Conservation (phyloP, 2,329 filamentous ascomycete species). For the Hypoxylon sp. region DNA sequence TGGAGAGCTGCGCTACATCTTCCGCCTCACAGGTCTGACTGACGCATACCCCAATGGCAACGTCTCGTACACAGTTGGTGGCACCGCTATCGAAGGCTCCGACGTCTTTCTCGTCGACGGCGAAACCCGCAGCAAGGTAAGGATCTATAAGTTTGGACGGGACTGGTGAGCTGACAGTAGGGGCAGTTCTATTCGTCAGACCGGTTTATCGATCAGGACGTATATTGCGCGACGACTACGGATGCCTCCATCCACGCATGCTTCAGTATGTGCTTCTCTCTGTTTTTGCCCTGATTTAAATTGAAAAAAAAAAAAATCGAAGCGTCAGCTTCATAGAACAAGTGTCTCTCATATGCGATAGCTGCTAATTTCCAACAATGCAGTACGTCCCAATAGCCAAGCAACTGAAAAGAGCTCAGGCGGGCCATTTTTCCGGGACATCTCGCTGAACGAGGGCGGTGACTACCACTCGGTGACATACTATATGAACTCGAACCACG, state of each 20-base stretch:
- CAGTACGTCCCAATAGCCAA: slow-evolving; percentile 48
- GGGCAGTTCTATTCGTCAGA: slow-evolving; percentile 64
- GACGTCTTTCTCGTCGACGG: slow-evolving; percentile 58
- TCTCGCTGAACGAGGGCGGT: slow-evolving; percentile 63
- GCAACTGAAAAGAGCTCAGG: slow-evolving; percentile 65
- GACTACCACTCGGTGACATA: slow-evolving; percentile 62
- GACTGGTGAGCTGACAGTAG: neutral
- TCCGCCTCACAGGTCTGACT: slow-evolving; percentile 46
- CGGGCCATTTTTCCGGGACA: slow-evolving; percentile 64
- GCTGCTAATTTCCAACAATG: slow-evolving; percentile 1
- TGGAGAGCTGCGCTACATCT: slow-evolving; percentile 62
- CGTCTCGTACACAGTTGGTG: slow-evolving; percentile 57
- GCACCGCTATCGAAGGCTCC: slow-evolving; percentile 57
- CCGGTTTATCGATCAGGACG: slow-evolving; percentile 66
- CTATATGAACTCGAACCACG: slow-evolving; percentile 68
- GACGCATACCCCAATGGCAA: slow-evolving; percentile 52
- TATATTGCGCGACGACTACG: slow-evolving; percentile 57
- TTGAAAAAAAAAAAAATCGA: no score
- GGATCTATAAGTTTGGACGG: neutral
- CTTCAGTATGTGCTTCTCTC: slow-evolving; percentile 16
- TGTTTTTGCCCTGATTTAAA: neutral
- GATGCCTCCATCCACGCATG: slow-evolving; percentile 43
- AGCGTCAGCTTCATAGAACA: neutral
- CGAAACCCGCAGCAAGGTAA: slow-evolving; percentile 63
- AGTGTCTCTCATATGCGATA: no score